Percentiles rank a stretch among this genome's conserved stretches.
Conservation (phyloP, 2,329 filamentous ascomycete genomes). For the Colletotrichum spaethianum region DNA sequence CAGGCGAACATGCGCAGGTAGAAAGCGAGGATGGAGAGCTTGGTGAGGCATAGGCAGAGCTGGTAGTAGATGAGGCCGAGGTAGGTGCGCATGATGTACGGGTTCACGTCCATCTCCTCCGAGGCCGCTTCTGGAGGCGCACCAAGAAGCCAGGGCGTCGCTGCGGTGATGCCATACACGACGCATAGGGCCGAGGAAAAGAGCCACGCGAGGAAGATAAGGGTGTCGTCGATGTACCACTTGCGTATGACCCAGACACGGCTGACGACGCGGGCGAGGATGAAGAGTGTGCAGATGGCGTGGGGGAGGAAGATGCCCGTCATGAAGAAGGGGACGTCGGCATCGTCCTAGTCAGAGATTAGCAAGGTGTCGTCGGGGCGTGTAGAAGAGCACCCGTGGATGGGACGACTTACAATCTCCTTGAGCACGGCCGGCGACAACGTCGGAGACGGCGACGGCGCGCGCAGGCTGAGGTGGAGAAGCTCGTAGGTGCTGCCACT, state of each 20-base stretch:
- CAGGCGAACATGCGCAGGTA: conserved; percentile 56
- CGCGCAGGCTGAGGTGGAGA: conserved; percentile 7
- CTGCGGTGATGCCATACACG: conserved; percentile 50
- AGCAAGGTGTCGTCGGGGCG: background rate
- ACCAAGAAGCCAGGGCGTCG: conserved; percentile 43
- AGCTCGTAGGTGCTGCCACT: background rate
- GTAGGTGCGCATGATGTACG: conserved; percentile 51
- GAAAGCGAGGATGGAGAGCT: conserved; percentile 55
- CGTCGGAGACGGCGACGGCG: background rate
- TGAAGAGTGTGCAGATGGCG: conserved; percentile 50
- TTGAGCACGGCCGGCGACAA: conserved; percentile 10
- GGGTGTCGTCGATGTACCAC: conserved; percentile 53
- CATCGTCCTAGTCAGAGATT: conserved; percentile 8
- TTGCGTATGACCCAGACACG: conserved; percentile 48
- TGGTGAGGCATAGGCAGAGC: conserved; percentile 54
- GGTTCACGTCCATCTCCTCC: conserved; percentile 38
- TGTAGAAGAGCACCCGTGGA: too few relatives aligned
- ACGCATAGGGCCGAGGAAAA: conserved; percentile 51
- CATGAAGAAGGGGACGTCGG: conserved; percentile 47
- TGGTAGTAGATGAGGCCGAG: conserved; percentile 56
- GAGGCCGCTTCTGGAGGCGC: conserved; percentile 27
- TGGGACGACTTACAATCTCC: conserved; percentile 22
- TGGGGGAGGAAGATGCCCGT: conserved; percentile 52
- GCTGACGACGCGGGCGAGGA: conserved; percentile 48
- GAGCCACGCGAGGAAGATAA: conserved; percentile 50